Evolutionary conservation across 23 red algal genomes (phyloP).

Genomic region (Porphyridium purpureum): DNA sequence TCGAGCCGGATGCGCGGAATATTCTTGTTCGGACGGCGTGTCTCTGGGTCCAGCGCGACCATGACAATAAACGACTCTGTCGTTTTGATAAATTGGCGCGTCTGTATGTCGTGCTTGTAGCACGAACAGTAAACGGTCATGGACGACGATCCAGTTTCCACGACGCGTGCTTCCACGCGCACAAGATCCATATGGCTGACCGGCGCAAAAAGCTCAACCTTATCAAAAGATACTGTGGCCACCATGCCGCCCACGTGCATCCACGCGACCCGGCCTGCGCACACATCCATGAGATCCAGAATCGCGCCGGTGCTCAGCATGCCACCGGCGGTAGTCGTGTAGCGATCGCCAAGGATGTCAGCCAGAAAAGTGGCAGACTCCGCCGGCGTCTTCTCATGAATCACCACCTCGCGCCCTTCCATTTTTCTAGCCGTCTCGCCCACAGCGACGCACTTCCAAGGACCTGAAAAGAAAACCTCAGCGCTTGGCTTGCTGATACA

Average conservation of each 20-base stretch:
- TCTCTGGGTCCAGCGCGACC: slow-evolving; percentile 4
- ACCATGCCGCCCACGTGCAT: background rate
- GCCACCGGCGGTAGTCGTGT: background rate
- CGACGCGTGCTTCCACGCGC: background rate
- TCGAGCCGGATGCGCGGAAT: background rate
- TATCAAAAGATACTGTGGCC: slow-evolving; percentile 5
- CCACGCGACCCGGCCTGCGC: background rate
- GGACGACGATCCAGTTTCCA: slow-evolving; percentile 1
- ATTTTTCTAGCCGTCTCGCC: background rate
- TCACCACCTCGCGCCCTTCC: background rate
- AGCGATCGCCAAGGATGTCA: background rate
- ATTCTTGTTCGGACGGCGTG: slow-evolving; percentile 2
- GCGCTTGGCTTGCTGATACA: too few species aligned
- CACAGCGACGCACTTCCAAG: background rate
- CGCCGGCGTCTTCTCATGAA: background rate
- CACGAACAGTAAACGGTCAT: background rate
- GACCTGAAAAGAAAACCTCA: too few species aligned
- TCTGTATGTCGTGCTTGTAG: background rate
- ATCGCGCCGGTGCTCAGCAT: background rate
- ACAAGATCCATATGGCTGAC: slow-evolving; percentile 3
- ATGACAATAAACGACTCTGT: background rate
- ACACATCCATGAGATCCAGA: slow-evolving; percentile 4
- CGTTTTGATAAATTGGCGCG: background rate
- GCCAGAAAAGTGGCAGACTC: background rate
- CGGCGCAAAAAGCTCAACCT: slow-evolving; percentile 1